Evolutionary conservation across 768 basidiomycete genomes (phyloP).

Genomic region (Mycena kentingensis): DNA sequence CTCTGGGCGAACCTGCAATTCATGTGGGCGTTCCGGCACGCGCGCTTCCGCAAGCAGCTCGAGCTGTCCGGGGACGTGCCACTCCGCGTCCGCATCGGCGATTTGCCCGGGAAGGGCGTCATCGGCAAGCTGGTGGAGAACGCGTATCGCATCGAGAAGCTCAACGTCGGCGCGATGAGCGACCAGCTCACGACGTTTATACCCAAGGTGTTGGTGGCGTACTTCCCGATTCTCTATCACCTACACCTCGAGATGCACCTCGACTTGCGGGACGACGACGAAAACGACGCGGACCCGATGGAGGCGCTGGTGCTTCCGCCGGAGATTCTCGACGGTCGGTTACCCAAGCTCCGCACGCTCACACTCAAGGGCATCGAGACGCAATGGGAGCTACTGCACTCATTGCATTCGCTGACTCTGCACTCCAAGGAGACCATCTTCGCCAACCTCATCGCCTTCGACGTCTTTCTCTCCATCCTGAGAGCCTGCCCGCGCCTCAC

Average conservation of each 20-base stretch:
- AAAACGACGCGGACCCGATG: background rate
- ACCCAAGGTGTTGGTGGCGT: too few relatives aligned
- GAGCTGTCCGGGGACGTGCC: constrained; percentile 4
- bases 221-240: too few relatives aligned
- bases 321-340: background rate
- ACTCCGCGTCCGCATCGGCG: background rate
- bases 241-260: too few relatives aligned
- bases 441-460: background rate
- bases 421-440: background rate
- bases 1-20: constrained; percentile 3
- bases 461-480: background rate
- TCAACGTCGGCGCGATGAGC: too few relatives aligned
- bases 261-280: background rate
- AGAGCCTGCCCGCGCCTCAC: background rate
- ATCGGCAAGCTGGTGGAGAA: background rate
- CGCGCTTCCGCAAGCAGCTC: background rate
- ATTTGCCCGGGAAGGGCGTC: background rate
- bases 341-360: constrained; percentile 1
- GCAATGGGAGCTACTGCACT: background rate
- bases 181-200: too few relatives aligned
- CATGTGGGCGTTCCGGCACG: background rate
- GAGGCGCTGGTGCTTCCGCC: background rate
- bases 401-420: background rate
- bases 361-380: background rate
- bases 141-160: background rate